Base-by-base conservation (phyloP, 139 green algal genomes). In the Yamagishiella unicocca region DNA sequence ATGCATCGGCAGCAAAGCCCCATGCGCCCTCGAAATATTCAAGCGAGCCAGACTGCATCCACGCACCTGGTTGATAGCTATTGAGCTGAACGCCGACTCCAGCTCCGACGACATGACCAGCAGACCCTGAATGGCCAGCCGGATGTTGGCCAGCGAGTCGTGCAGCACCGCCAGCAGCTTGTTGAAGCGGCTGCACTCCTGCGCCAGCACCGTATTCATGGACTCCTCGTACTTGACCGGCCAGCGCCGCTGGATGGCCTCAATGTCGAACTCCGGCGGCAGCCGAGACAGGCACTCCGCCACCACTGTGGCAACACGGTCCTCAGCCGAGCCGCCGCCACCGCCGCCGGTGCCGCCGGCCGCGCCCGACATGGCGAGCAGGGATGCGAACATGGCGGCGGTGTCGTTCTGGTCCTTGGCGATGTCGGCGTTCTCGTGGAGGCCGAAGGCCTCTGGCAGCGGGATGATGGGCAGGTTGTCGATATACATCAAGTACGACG, bases 101-200 rank as follows among this genome's bases (percentile, higher is more conserved):
- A 98, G 89, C 78, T 97, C 94, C 27, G 78, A 75, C 37, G 76
- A 92, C 95, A 98, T 98, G n/a, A 98, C 93, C 77, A 94, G 68
- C 86, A 97, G 84, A 17, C 94, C 95, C 89, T 93, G 83, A 24
- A 94, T 75, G 8, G 94, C 94, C 43, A 93, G 85, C 64, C 90
- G 50, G 50, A 96, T 95, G 87, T 74, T 88, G 33, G 81, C 82
- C 70, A 96, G 87, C 22, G 85, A 93, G n/a, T 93, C 90, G 19
- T 88, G 77, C 24, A 97, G 92, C 46, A 92, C 92, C 0, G 58
- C 50, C 10, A 92, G 62, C 50, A 97, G 89, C 85, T 88, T 89
- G 89, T 97, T 97, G 90, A 95, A 97, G 33, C 94, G 92, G 29
- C 75, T 84, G 91, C 93, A 92, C 87, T 96, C 94, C 88, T 96